Percentiles rank a stretch among this genome's conserved stretches.
Conservation (phyloP, 108 stramenopile genomes). For the Cyclostephanos tholiformis region DNA sequence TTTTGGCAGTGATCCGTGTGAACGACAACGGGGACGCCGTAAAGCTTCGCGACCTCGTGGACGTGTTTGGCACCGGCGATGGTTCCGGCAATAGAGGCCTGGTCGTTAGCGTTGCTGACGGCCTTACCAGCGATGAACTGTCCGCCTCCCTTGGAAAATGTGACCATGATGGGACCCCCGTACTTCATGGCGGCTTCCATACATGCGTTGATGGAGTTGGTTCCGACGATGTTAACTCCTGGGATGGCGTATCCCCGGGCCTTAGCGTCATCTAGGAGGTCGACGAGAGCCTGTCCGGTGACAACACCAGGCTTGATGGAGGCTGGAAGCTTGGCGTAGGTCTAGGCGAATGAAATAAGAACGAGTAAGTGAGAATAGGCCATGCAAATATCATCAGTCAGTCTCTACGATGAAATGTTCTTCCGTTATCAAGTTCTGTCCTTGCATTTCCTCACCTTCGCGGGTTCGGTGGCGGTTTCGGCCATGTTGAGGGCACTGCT, state of each 20-base stretch:
- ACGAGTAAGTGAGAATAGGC: not conserved
- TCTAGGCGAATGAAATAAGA: slow-evolving; percentile 35
- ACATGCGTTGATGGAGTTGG: slow-evolving; percentile 91
- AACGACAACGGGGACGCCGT: slow-evolving; percentile 93
- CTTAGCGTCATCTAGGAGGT: slow-evolving; percentile 88
- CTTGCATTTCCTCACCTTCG: slow-evolving; percentile 5
- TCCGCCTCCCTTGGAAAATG: slow-evolving; percentile 95
- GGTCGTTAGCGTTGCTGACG: slow-evolving; percentile 79
- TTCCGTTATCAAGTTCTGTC: not conserved
- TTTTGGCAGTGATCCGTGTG: slow-evolving; percentile 98
- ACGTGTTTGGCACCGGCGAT: slow-evolving; percentile 94
- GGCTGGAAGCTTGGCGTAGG: slow-evolving; percentile 88
- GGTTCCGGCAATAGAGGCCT: slow-evolving; percentile 89
- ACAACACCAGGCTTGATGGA: slow-evolving; percentile 91
- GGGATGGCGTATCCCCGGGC: slow-evolving; percentile 91
- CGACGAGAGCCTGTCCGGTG: slow-evolving; percentile 85
- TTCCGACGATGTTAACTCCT: slow-evolving; percentile 93
- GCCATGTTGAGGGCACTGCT: slow-evolving; percentile 63
- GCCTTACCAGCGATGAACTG: slow-evolving; percentile 94
- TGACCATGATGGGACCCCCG: slow-evolving; percentile 92
- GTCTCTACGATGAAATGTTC: no score
- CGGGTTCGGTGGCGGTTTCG: slow-evolving; percentile 56
- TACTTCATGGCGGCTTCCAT: slow-evolving; percentile 94
- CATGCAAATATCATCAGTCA: not conserved
- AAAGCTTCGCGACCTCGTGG: slow-evolving; percentile 92